A percentile compares a stretch with the other conserved stretches of the same genome.
These are phyloP conservation scores for Colletotrichum tabaci DNA, from an alignment of 2,329 filamentous ascomycete species.

Conservation along the genomic window DNA sequence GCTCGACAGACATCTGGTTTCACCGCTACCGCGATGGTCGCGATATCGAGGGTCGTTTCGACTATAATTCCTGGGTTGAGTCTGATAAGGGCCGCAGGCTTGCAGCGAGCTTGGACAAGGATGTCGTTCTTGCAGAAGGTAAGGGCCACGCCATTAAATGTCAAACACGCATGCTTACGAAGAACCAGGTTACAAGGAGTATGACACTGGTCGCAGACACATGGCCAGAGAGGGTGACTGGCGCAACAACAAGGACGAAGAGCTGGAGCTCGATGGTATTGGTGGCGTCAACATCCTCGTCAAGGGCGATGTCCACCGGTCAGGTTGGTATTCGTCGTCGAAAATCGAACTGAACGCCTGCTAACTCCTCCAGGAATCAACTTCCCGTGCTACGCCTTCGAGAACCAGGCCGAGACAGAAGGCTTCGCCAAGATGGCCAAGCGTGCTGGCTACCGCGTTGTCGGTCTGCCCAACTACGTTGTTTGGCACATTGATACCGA, in stretches of 20 bases:
- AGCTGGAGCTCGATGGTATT: conserved; percentile 94
- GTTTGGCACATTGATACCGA: conserved; percentile 99
- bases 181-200: conserved; percentile 88
- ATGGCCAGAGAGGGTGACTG: conserved; percentile 95
- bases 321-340: conserved; percentile 70
- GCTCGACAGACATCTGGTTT: conserved; percentile 89
- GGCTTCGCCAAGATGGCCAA: conserved; percentile 99
- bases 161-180: conserved; percentile 41
- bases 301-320: conserved; percentile 97
- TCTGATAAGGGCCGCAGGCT: conserved; percentile 87
- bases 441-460: conserved; percentile 91
- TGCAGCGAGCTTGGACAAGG: conserved; percentile 79
- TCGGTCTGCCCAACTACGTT: conserved; percentile 95
- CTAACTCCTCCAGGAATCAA: conserved; percentile 80
- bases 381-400: conserved; percentile 96
- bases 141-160: conserved; percentile 37
- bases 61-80: conserved; percentile 99
- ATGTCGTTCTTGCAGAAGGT: conserved; percentile 92
- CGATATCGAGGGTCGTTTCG: conserved; percentile 97
- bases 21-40: conserved; percentile 85
- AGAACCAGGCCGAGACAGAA: conserved; percentile 99
- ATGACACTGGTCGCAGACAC: conserved; percentile 89
- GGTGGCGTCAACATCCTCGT: conserved; percentile 98
- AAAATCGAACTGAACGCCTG: no score
- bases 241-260: conserved; percentile 91